A percentile compares a stretch with the other conserved stretches of the same genome.
Evolutionary conservation across 257 asterid species (phyloP).

Genomic region (Rhazya stricta): DNA sequence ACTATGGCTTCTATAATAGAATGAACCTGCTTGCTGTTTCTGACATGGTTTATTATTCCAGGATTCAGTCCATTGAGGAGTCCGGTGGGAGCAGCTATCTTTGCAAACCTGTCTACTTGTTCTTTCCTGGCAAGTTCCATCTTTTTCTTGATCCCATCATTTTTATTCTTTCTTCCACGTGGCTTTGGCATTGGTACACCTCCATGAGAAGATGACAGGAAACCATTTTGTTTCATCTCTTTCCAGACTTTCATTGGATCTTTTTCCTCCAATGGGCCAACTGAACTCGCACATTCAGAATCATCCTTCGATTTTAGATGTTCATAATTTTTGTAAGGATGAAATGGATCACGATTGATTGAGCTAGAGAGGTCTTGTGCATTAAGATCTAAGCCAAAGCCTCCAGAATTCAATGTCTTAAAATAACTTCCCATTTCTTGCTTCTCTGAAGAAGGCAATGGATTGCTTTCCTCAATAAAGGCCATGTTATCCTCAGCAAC

Average conservation of each 20-base stretch:
- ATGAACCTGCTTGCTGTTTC: slow-evolving; percentile 88
- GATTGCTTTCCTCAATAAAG: slow-evolving; percentile 26
- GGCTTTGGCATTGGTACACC: slow-evolving; percentile 47
- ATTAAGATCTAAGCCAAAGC: slow-evolving; percentile 58
- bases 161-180: slow-evolving; percentile 57
- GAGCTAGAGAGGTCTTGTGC: slow-evolving; percentile 58
- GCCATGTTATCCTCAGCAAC: slow-evolving; percentile 23
- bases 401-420: slow-evolving; percentile 28
- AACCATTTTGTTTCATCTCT: slow-evolving; percentile 83
- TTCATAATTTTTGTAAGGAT: slow-evolving; percentile 34
- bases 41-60: slow-evolving; percentile 89
- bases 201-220: slow-evolving; percentile 44
- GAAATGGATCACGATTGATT: slow-evolving; percentile 30
- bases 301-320: slow-evolving; percentile 44
- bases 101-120: slow-evolving; percentile 78
- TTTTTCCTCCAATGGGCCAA: slow-evolving; percentile 52
- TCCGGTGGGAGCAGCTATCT: slow-evolving; percentile 91
- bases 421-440: slow-evolving; percentile 17
- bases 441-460: slow-evolving; percentile 21
- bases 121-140: slow-evolving; percentile 80
- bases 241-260: slow-evolving; percentile 73
- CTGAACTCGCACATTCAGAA: slow-evolving; percentile 70
- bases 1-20: slow-evolving; percentile 82
- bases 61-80: slow-evolving; percentile 88
- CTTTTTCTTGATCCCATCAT: slow-evolving; percentile 49